Evolutionary conservation across 2,329 filamentous ascomycete species (phyloP).

Genomic region (Penicillium hesseltinei): DNA sequence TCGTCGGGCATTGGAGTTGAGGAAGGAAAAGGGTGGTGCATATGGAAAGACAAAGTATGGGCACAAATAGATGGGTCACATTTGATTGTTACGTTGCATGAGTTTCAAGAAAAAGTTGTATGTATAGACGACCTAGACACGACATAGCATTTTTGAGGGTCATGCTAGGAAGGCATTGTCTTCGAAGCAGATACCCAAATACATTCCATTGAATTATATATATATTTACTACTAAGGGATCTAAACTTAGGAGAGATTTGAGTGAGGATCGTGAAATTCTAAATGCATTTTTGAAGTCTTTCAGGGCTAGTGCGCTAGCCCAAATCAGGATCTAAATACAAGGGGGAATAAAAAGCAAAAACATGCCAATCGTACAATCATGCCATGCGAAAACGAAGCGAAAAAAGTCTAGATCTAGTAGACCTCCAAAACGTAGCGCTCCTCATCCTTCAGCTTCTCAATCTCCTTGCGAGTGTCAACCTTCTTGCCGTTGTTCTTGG

Average conservation of each 20-base stretch:
- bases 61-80: slow-evolving; percentile 19
- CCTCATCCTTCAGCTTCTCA: slow-evolving; percentile 93
- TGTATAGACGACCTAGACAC: slow-evolving; percentile 15
- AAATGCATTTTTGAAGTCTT: slow-evolving; percentile 19
- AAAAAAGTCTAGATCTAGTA: slow-evolving; percentile 66
- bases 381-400: slow-evolving; percentile 5
- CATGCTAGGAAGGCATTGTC: slow-evolving; percentile 4
- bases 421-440: slow-evolving; percentile 92
- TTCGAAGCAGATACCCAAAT: slow-evolving; percentile 19
- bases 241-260: not conserved
- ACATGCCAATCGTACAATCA: slow-evolving; percentile 20
- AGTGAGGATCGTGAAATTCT: not conserved
- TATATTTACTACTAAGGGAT: not conserved
- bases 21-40: slow-evolving; percentile 71
- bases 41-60: slow-evolving; percentile 67
- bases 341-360: slow-evolving; percentile 18
- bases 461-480: slow-evolving; percentile 86
- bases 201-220: slow-evolving; percentile 3
- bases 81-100: slow-evolving; percentile 17
- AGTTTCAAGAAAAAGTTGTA: slow-evolving; percentile 10
- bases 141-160: slow-evolving; percentile 7
- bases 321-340: slow-evolving; percentile 19
- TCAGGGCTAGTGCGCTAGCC: slow-evolving; percentile 20
- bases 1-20: slow-evolving; percentile 81
- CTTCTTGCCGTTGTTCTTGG: slow-evolving; percentile 68